Conservation (phyloP, 1,284 basidiomycete species). For the Ceratobasidium sp. region DNA sequence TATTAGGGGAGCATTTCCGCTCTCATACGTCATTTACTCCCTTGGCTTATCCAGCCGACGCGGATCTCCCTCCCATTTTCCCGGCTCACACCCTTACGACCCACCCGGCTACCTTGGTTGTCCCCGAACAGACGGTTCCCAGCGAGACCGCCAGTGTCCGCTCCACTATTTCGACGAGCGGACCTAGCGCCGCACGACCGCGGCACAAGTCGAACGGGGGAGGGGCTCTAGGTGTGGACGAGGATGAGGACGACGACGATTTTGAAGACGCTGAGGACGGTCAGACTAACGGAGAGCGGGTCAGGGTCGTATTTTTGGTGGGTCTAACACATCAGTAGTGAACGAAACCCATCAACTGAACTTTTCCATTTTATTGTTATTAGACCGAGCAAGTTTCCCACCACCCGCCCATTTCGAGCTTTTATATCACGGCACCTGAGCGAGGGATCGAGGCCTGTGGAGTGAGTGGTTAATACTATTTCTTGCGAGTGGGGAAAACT, state of each 20-base stretch:
- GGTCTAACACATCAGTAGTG: conserved; percentile 42
- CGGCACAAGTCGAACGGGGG: conserved; percentile 17
- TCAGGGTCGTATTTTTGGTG: conserved; percentile 76
- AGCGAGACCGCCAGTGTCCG: conserved; percentile 64
- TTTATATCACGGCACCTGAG: conserved; percentile 82
- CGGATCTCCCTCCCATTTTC: conserved; percentile 57
- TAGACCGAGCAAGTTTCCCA: conserved; percentile 91
- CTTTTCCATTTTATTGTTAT: neutral
- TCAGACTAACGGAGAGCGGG: conserved; percentile 60
- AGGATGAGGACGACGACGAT: conserved; percentile 52
- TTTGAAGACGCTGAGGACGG: conserved; percentile 58
- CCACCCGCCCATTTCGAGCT: conserved; percentile 95
- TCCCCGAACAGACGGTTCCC: conserved; percentile 56
- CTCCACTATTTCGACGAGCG: conserved; percentile 58
- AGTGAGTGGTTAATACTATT: conserved; percentile 47
- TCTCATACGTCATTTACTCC: conserved; percentile 87
- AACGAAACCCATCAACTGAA: neutral
- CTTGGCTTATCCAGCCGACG: conserved; percentile 63
- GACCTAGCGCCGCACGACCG: conserved; percentile 41
- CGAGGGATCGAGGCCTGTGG: conserved; percentile 80
- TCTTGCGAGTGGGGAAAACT: neutral
- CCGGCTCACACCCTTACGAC: conserved; percentile 58
- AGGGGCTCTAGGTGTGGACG: neutral
- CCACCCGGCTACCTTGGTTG: conserved; percentile 42
- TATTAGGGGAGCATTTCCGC: conserved; percentile 80